These are phyloP conservation scores for Lentithecium fluviatile DNA, from an alignment of 495 filamentous ascomycete genomes.

Conservation along the genomic window DNA sequence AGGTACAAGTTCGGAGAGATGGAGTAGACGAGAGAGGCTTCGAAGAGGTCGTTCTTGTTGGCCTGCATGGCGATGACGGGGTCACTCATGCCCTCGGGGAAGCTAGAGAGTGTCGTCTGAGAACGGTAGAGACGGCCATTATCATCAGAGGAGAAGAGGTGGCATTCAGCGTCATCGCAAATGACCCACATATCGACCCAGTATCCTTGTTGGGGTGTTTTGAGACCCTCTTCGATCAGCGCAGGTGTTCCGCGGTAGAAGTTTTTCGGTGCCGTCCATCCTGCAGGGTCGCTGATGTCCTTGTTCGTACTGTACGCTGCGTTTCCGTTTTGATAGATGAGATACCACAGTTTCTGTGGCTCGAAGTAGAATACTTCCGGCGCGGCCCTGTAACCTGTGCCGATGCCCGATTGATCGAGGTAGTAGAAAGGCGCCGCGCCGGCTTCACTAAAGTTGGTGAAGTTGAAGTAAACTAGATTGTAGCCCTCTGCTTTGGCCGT, in stretches of 20 bases:
- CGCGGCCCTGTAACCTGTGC: conserved; percentile 35
- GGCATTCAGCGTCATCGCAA: conserved; percentile 30
- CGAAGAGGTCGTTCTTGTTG: conserved; percentile 28
- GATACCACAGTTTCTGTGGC: conserved; percentile 36
- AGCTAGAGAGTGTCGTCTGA: conserved; percentile 27
- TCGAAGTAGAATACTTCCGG: conserved; percentile 36
- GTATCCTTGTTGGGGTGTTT: conserved; percentile 23
- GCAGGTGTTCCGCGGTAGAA: conserved; percentile 30
- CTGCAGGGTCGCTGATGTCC: conserved; percentile 33
- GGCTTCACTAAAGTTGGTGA: conserved; percentile 33
- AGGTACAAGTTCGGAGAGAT: conserved; percentile 27
- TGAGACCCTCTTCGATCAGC: neutral
- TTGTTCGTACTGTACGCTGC: conserved; percentile 36
- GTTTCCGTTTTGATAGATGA: conserved; percentile 36
- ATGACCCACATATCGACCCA: conserved; percentile 40
- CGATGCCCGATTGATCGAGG: conserved; percentile 32
- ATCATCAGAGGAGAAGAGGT: conserved; percentile 36
- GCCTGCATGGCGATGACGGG: conserved; percentile 29
- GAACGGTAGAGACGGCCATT: conserved; percentile 34
- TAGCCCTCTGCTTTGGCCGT: conserved; percentile 30
- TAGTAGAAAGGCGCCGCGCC: conserved; percentile 27
- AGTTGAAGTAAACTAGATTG: conserved; percentile 35
- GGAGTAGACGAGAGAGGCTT: conserved; percentile 33
- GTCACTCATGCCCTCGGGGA: conserved; percentile 28
- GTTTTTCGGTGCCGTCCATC: conserved; percentile 29